Conservation (phyloP, 257 asterid genomes). For the Voacanga thouarsii region DNA sequence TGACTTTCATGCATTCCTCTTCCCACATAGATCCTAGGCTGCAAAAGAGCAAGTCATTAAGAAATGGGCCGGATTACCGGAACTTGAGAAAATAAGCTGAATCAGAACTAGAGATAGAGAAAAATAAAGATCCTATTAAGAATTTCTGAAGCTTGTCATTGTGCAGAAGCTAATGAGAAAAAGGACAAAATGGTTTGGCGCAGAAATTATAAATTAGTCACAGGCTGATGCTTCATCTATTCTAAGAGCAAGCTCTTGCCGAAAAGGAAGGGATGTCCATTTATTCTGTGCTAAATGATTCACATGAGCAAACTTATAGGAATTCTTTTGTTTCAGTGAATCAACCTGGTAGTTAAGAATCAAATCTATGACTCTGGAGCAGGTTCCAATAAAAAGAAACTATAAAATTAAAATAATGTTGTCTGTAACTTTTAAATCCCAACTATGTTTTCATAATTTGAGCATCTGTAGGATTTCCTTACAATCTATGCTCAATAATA, state of each 20-base stretch:
- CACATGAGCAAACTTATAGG: not conserved
- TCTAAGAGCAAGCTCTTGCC: not conserved
- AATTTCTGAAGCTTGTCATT: slow-evolving; percentile 5
- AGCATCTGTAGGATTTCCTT: not conserved
- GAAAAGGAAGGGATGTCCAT: not conserved
- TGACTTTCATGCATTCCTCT: slow-evolving; percentile 99
- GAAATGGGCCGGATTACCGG: slow-evolving; percentile 17
- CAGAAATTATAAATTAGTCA: not conserved
- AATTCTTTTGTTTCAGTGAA: not conserved
- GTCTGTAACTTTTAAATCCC: not conserved
- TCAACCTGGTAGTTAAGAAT: not conserved
- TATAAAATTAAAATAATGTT: not conserved
- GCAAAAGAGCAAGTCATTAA: slow-evolving; percentile 33
- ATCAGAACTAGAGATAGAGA: slow-evolving; percentile 3
- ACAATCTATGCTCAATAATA: not conserved
- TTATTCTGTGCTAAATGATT: not conserved
- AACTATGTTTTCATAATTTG: not conserved
- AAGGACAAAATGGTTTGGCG: not conserved
- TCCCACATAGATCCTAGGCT: slow-evolving; percentile 95
- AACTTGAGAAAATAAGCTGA: slow-evolving; percentile 18
- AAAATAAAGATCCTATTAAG: not conserved
- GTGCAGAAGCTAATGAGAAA: not conserved
- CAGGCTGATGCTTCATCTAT: not conserved
- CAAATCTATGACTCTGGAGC: not conserved
- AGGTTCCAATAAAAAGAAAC: not conserved